Conservation (phyloP, 2,329 filamentous ascomycete genomes). For the Thelonectria discophora region DNA sequence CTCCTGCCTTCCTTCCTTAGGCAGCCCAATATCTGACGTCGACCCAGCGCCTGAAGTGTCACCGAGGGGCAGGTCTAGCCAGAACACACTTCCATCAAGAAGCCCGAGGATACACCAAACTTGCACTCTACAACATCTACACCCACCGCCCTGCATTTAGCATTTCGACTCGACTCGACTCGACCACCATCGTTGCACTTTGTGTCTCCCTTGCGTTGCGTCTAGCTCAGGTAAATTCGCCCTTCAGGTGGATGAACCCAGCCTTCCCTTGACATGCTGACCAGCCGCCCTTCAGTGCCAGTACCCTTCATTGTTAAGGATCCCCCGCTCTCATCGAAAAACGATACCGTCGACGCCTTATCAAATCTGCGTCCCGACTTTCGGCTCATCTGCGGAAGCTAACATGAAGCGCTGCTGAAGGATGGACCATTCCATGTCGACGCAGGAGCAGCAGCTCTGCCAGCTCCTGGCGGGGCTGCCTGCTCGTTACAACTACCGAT, state of each 20-base stretch:
- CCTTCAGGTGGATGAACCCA: neutral
- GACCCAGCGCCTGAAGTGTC: constrained; percentile 17
- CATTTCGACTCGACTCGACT: constrained; percentile 14
- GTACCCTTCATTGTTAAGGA: constrained; percentile 36
- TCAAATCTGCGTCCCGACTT: constrained; percentile 11
- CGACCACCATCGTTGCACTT: constrained; percentile 1
- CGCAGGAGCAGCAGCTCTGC: constrained; percentile 83
- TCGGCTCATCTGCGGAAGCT: constrained; percentile 22
- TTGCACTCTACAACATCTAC: constrained; percentile 11
- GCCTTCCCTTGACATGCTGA: constrained; percentile 27
- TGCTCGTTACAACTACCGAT: constrained; percentile 76
- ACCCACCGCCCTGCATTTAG: constrained; percentile 15
- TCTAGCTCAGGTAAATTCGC: constrained; percentile 6
- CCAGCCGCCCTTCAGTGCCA: constrained; percentile 15
- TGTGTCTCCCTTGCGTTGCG: constrained; percentile 6
- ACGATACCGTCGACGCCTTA: constrained; percentile 40
- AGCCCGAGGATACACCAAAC: constrained; percentile 38
- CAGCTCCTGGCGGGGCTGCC: constrained; percentile 83
- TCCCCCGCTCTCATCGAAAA: constrained; percentile 28
- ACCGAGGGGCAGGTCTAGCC: constrained; percentile 36
- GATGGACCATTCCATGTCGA: constrained; percentile 67
- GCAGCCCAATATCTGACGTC: constrained; percentile 33
- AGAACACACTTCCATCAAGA: constrained; percentile 22
- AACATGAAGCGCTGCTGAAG: constrained; percentile 45
- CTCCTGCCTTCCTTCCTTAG: constrained; percentile 4